Evolutionary conservation across 768 basidiomycete species (phyloP).

Genomic region (Coprinellus aureogranulatus): DNA sequence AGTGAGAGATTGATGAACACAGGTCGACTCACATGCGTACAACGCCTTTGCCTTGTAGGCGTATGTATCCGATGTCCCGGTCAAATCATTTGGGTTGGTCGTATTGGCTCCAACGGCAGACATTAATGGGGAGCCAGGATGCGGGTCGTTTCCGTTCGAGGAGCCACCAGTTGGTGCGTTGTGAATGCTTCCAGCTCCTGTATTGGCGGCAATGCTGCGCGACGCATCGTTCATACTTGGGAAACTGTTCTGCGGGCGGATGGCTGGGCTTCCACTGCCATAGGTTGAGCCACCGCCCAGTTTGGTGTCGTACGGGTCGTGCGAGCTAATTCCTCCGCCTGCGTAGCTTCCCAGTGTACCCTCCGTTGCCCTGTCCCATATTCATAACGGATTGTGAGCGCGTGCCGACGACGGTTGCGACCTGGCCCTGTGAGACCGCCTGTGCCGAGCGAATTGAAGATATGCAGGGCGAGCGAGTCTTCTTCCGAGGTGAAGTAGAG

Average conservation of each 20-base stretch:
- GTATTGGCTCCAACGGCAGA: conserved; percentile 63
- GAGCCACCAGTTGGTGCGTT: conserved; percentile 45
- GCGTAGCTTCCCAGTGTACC: conserved; percentile 60
- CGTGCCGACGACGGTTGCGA: conserved; percentile 65
- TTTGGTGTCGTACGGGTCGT: conserved; percentile 70
- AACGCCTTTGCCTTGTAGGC: conserved; percentile 83
- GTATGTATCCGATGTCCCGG: conserved; percentile 41
- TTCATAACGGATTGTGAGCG: conserved; percentile 59
- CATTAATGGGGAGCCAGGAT: conserved; percentile 66
- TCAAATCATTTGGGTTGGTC: conserved; percentile 19
- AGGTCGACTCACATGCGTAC: conserved; percentile 69
- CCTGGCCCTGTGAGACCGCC: conserved; percentile 82
- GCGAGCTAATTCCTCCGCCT: conserved; percentile 68
- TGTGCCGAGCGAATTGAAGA: conserved; percentile 87
- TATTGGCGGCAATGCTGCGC: conserved; percentile 36
- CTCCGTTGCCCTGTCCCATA: conserved; percentile 54
- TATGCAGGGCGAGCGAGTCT: conserved; percentile 77
- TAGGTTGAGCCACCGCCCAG: conserved; percentile 42
- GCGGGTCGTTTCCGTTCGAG: conserved; percentile 46
- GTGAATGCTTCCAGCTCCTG: conserved; percentile 52
- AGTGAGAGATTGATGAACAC: conserved; percentile 15
- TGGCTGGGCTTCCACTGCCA: conserved; percentile 47
- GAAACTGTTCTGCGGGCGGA: conserved; percentile 56
- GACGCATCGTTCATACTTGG: conserved; percentile 42
- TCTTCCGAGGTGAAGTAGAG: conserved; percentile 97